A percentile compares a stretch with the other conserved stretches of the same genome.
These are phyloP conservation scores for Mesembryanthemum crystallinum DNA, from an alignment of 148 eudicot species.

Conservation along the genomic window DNA sequence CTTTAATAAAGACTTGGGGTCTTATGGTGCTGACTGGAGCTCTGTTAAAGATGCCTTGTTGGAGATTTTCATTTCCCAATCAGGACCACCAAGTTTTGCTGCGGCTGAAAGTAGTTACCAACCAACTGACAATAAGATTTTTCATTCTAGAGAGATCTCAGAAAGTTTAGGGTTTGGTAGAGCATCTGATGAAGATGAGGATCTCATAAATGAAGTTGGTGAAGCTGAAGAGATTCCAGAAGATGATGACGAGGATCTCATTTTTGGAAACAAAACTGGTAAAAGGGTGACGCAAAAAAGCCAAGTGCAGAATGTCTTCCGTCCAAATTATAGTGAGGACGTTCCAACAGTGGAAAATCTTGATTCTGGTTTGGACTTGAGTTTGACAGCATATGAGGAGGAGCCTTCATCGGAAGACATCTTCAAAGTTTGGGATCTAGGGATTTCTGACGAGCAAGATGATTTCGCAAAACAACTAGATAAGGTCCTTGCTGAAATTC, in stretches of 20 bases:
- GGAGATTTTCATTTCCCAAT: constrained; percentile 38
- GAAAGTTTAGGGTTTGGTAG: constrained; percentile 4
- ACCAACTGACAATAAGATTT: constrained; percentile 17
- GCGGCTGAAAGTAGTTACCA: constrained; percentile 17
- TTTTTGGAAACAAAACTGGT: constrained; percentile 7
- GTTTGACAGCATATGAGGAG: constrained; percentile 17
- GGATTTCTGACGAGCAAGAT: constrained; percentile 49
- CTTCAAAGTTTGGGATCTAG: constrained; percentile 77
- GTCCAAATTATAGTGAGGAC: constrained; percentile 41
- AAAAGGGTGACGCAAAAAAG: constrained; percentile 11
- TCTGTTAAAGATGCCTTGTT: constrained; percentile 50
- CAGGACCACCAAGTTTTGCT: constrained; percentile 21
- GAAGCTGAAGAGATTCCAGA: constrained; percentile 27
- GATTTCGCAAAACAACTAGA: constrained; percentile 47
- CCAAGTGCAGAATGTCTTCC: constrained; percentile 27
- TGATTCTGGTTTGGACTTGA: constrained; percentile 33
- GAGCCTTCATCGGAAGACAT: constrained; percentile 44
- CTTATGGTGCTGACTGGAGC: constrained; percentile 39
- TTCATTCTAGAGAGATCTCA: constrained; percentile 15
- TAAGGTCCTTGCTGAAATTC: constrained; percentile 37
- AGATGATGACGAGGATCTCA: constrained; percentile 21
- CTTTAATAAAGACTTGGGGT: constrained; percentile 35
- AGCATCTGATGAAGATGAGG: constrained; percentile 26
- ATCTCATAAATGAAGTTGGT: constrained; percentile 22
- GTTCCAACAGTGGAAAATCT: constrained; percentile 9